Evolutionary conservation across 306 rosid species (phyloP), one percentile per base, ranked within the genome.

Genomic region (Lagenaria siceraria): DNA sequence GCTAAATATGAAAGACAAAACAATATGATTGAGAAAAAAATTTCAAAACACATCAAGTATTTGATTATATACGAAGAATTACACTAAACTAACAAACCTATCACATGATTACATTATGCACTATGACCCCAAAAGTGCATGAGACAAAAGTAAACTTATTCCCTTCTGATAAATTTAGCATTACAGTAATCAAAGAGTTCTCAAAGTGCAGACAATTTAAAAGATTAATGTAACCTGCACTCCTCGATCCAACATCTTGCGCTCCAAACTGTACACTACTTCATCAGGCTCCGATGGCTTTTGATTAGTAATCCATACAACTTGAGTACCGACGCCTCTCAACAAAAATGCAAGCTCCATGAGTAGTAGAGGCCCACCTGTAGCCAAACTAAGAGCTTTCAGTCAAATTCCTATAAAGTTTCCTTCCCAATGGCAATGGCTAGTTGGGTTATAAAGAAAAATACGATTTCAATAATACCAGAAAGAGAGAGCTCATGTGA

Each of bases 401-500:
- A 51, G 60, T 51, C 77, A 72, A 72, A 0, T 48, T 48, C 48
- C 59, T 10, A 66, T 18, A 43, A 46, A 49, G 13, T 27, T 22
- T 17, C 60, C 43, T 24, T 43, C 56, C 38, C 56, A 42, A 15
- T 42, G 4, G 4, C 76, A 72, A 49, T 72, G 10, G 19, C 60
- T 4, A 8, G 33, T 8, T n/a, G 13, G 8, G 33, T 8, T 71
- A 18, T 3, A 25, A 48, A 48, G 76, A 48, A 43, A n/a, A 71
- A 46, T 29, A 43, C 10, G 15, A 48, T 48, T 46, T 10, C 60
- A 72, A 72, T 72, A 15, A 72, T 81, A 88, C 97, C 97, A 19
- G 98, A 92, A 54, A 90, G 91, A 64, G 98, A 87, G 18, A 89
- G 89, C 83, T 92, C 92, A 60, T 92, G 98, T 2, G 98, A 92